Base-by-base conservation (phyloP, 345 rosid genomes). In the Fremontodendron californicum region DNA sequence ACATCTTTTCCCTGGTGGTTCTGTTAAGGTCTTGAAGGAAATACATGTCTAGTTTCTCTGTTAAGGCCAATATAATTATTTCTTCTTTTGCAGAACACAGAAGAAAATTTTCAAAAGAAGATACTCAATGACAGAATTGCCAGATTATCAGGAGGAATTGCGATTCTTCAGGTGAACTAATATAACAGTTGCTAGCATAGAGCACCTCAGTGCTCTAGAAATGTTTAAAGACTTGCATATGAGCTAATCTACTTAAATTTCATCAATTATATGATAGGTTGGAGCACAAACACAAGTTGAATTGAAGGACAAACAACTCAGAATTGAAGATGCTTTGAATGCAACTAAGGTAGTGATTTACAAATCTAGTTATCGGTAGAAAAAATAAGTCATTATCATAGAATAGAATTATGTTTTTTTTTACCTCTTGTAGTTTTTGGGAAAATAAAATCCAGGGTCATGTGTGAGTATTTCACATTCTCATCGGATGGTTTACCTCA, bases 241-340 rank as follows among this genome's bases (percentile, higher is more conserved):
- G 23, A 27, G 39, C 48, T 81, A 48, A 31, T 73, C n/a, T 64
- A 33, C 69, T 70, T 73, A 33, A 33, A 55, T 49, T 71, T 66
- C 75, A 69, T 73, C 61, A 58, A 43, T 74, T 75, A 70, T 81
- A 81, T 33, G 21, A 78, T 65, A 94, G 97, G 98, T 91, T 23
- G 98, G 98, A 81, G 99, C 97, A 75, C 98, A 89, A 71, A 95
- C 98, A 6, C 90, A 86, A 78, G 90, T 95, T 73, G 98, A 95
- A 84, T 80, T 91, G 86, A 95, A 91, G 85, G 99, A 95, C 79
- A 95, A 93, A 78, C 94, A 89, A 83, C 90, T 93, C 60, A 88
- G 90, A 71, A 84, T 89, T 58, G 98, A 93, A 86, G 98, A 93
- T 87, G 97, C 98, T 79, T 75, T 93, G 79, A 94, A 94, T 82